These are phyloP conservation scores for Mollisia scopiformis DNA, from an alignment of 2,329 filamentous ascomycete genomes.

Conservation along the genomic window DNA sequence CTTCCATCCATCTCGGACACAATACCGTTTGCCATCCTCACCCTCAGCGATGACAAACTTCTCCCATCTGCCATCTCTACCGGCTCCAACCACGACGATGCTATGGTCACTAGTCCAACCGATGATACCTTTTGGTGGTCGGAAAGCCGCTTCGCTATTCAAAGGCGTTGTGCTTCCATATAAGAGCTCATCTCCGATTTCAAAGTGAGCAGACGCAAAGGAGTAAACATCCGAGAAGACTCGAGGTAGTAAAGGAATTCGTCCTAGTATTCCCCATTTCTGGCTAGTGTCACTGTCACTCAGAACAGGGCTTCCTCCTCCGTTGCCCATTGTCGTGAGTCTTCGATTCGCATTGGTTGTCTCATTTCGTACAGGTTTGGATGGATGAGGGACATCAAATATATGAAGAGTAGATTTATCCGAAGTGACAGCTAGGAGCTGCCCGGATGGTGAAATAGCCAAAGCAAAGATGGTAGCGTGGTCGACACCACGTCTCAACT, in stretches of 20 bases:
- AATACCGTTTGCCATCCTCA: slow-evolving; percentile 67
- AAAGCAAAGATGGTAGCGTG: slow-evolving; percentile 85
- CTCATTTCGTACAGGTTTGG: slow-evolving; percentile 41
- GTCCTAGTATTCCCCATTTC: slow-evolving; percentile 86
- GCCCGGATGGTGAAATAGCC: slow-evolving; percentile 81
- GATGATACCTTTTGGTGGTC: slow-evolving; percentile 79
- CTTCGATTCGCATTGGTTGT: slow-evolving; percentile 38
- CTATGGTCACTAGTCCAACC: slow-evolving; percentile 81
- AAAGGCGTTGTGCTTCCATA: slow-evolving; percentile 61
- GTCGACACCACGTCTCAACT: slow-evolving; percentile 88
- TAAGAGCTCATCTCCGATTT: slow-evolving; percentile 74
- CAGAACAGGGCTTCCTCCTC: slow-evolving; percentile 35
- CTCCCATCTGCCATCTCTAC: slow-evolving; percentile 83
- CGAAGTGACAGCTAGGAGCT: slow-evolving; percentile 85
- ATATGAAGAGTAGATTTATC: slow-evolving; percentile 96
- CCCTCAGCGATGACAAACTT: slow-evolving; percentile 75
- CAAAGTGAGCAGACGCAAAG: slow-evolving; percentile 78
- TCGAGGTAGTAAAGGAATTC: slow-evolving; percentile 81
- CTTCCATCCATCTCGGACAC: slow-evolving; percentile 80
- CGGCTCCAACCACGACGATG: slow-evolving; percentile 77
- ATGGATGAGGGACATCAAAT: slow-evolving; percentile 76
- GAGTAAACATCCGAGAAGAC: slow-evolving; percentile 91
- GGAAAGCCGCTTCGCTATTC: slow-evolving; percentile 40
- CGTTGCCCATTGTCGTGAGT: slow-evolving; percentile 31
- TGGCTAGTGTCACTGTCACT: slow-evolving; percentile 57